These are phyloP conservation scores for Trichosporon asahii DNA, from an alignment of 1,284 basidiomycete genomes.

Conservation along the genomic window DNA sequence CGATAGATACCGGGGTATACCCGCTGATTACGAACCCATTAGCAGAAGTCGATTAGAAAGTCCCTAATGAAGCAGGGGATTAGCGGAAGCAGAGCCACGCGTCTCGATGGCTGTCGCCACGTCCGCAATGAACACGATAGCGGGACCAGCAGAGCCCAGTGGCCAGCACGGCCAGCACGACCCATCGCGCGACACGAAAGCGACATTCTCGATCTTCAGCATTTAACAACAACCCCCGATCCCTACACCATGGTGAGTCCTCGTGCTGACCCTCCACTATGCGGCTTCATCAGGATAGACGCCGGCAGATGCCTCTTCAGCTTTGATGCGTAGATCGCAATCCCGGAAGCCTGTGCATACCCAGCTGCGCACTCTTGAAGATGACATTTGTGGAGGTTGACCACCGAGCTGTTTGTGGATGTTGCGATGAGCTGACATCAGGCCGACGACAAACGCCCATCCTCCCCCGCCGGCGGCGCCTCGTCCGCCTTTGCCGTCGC, in stretches of 20 bases:
- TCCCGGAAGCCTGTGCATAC: no score
- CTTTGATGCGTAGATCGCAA: no score
- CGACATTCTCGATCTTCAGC: neutral
- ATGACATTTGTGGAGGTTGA: neutral
- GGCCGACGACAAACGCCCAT: conserved; percentile 44
- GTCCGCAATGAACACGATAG: conserved; percentile 1
- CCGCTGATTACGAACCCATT: neutral
- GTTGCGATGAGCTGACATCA: conserved; percentile 14
- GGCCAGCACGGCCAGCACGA: neutral
- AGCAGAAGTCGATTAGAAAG: neutral
- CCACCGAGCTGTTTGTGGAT: neutral
- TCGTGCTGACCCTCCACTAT: neutral
- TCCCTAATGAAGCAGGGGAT: neutral
- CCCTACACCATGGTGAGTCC: conserved; percentile 13
- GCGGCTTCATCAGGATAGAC: neutral
- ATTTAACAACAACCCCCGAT: neutral
- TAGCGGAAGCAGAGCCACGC: neutral
- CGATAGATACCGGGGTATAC: neutral
- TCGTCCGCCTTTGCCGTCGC: conserved; percentile 43
- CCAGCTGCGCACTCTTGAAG: neutral
- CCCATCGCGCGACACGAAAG: conserved; percentile 9
- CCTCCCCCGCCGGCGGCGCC: conserved; percentile 41
- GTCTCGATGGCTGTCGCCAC: neutral
- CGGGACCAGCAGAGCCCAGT: neutral
- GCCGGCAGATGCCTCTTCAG: neutral